phyloP scores from a whole-genome alignment of 2,329 filamentous ascomycete genomes.

The Epichloe gansuensis region DNA sequence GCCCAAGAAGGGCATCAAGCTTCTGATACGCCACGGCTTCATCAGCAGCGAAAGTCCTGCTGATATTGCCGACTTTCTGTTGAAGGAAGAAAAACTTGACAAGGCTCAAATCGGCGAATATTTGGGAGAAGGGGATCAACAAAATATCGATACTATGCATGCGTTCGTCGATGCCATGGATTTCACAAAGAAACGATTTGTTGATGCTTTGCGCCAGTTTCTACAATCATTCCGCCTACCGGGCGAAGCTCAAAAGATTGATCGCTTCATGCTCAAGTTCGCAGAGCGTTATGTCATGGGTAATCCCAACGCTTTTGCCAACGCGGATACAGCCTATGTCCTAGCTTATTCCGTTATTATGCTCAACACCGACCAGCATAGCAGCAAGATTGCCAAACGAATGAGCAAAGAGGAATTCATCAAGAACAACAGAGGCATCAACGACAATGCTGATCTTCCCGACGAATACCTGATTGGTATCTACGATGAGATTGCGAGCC shows the following conservation, averaged over 20 bases:
- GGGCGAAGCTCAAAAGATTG: constrained; percentile 95
- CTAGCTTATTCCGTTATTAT: constrained; percentile 93
- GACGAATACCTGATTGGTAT: constrained; percentile 83
- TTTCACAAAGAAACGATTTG: constrained; percentile 80
- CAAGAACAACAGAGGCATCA: constrained; percentile 97
- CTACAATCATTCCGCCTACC: constrained; percentile 89
- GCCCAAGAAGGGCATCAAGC: constrained; percentile 83
- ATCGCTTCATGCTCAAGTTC: constrained; percentile 99
- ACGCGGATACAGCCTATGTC: constrained; percentile 95
- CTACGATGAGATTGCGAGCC: constrained; percentile 79
- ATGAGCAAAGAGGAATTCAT: constrained; percentile 98
- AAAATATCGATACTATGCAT: constrained; percentile 96
- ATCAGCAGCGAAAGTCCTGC: constrained; percentile 65
- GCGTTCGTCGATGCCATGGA: constrained; percentile 95
- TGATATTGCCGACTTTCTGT: constrained; percentile 74
- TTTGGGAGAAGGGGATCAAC: constrained; percentile 80
- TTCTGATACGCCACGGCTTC: constrained; percentile 72
- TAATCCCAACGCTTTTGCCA: constrained; percentile 94
- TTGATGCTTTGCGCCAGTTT: constrained; percentile 82
- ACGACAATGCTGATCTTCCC: constrained; percentile 86
- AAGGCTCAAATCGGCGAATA: constrained; percentile 91
- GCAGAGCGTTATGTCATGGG: constrained; percentile 89
- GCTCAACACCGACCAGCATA: constrained; percentile 93
- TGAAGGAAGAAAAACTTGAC: constrained; percentile 71
- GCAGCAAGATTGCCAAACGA: constrained; percentile 64